Base-by-base conservation (phyloP, 2,329 filamentous ascomycete species). In the Myriosclerotinia curreyana region DNA sequence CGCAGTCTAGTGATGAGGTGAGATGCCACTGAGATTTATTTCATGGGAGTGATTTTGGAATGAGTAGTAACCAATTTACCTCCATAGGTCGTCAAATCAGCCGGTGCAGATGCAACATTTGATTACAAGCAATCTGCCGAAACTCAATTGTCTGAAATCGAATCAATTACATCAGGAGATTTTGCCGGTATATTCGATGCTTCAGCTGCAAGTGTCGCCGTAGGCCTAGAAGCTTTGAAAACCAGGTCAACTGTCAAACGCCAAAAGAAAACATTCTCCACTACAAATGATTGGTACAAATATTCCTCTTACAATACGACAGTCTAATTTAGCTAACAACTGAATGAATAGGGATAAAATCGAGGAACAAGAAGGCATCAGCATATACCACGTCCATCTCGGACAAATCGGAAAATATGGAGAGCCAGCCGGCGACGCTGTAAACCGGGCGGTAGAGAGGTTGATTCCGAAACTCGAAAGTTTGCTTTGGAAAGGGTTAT, bases 51-150 rank as follows among this genome's bases (percentile, higher is more conserved):
- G 11, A 20, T 14, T 3, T 38, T n/a, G 11, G n/a, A 22, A 22
- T 15, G 15, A 8, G 4, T 20, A 55, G 20, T n/a, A 53, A 22
- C 28, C 31, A 20, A 62, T 12, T 14, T 20, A 31, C 17, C 20
- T 52, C 1, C n/a, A 14, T 9, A 76, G 76, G 50, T 71, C 28
- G 66, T 74, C 0, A 63, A 70, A n/a, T 65, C 52, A 6, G 64
- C 71, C 22, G 76, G 76, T 0, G 77, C 75, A 8, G 67, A 71
- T 11, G 75, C 72, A 17, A 75, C 71, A 0, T 72, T 78, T 42
- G 71, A 76, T 59, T 73, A 74, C 64, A 71, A 74, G 34, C 64
- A 46, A 36, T 66, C 1, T 28, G 38, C 15, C 9, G 36, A 38
- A 22, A 25, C 2, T 2, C 38, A 59, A 53, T 31, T 64, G 15